Evolutionary conservation across 2,329 filamentous ascomycete species (phyloP).

Genomic region (Aureobasidium sp.): DNA sequence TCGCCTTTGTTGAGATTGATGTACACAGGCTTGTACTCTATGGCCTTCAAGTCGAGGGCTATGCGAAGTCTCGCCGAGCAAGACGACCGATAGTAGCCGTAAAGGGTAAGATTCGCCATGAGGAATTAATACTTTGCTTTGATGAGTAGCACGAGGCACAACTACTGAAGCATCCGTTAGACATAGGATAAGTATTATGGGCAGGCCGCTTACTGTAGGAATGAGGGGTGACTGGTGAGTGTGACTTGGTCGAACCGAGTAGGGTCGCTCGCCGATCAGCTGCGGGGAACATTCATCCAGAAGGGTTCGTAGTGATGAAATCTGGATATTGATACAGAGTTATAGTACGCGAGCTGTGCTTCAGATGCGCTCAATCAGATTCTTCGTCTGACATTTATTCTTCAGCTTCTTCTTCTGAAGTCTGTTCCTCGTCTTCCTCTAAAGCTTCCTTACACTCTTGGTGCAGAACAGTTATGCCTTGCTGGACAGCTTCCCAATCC

Average conservation of each 20-base stretch:
- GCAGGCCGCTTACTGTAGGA: too few species aligned
- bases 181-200: too few species aligned
- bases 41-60: slow-evolving; percentile 46
- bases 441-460: not conserved
- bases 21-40: slow-evolving; percentile 38
- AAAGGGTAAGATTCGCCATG: slow-evolving; percentile 25
- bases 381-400: not conserved
- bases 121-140: not conserved
- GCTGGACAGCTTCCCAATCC: not conserved
- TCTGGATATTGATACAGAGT: not conserved
- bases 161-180: too few species aligned
- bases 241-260: not conserved
- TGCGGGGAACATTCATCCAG: not conserved
- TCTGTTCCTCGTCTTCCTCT: not conserved
- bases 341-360: not conserved
- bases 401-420: not conserved
- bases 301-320: not conserved
- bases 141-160: not conserved
- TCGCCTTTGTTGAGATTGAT: slow-evolving; percentile 49
- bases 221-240: not conserved
- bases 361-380: not conserved
- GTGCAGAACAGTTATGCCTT: not conserved
- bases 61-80: slow-evolving; percentile 55
- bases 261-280: not conserved
- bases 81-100: slow-evolving; percentile 55